Evolutionary conservation across 441 rosid genomes (phyloP), one percentile per base, ranked within the genome.

Genomic region (Rhodomyrtus psidioides): DNA sequence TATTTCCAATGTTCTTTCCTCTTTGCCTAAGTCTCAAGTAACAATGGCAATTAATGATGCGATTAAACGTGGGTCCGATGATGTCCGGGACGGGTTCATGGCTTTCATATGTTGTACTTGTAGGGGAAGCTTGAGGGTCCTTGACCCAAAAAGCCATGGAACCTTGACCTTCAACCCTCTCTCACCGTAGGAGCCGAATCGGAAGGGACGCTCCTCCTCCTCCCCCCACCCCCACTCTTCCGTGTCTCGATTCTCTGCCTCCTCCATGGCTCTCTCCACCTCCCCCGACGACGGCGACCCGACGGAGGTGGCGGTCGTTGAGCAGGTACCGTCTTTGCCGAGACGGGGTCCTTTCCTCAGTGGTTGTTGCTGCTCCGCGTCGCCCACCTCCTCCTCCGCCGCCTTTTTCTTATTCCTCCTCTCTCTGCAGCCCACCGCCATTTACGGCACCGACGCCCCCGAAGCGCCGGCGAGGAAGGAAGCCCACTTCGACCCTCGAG

Each of bases 171-270:
- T 82, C 59, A 55, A 54, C 39, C 58, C 15, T 53, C 55, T 53
- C 44, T 19, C 53, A 12, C 55, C 16, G 28, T 21, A 34, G 51
- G 76, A 53, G 62, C 75, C 23, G 82, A 84, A 30, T 70, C 79
- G 23, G n/a, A 12, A 19, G 7, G 21, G 57, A 65, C 42, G 46
- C 54, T 59, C 49, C 55, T 51, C 53, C 42, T 4, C 34, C 34
- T 4, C 34, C 34, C 34, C 34, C 34, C 34, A 2, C 34, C 34
- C 34, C 34, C 34, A 2, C 46, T 49, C 54, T 28, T 46, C 53
- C 8, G 42, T 87, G 88, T 89, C 88, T 74, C 53, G 89, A 88
- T 90, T 12, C 17, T 86, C 82, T 90, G 89, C 88, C 86, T 82
- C 88, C 86, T 82, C 83, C 88, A 70, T 85, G 75, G 85, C 75